Evolutionary conservation across 2,329 filamentous ascomycete species (phyloP), one percentile per base, ranked within the genome.

Genomic region (Talaromyces sp.): DNA sequence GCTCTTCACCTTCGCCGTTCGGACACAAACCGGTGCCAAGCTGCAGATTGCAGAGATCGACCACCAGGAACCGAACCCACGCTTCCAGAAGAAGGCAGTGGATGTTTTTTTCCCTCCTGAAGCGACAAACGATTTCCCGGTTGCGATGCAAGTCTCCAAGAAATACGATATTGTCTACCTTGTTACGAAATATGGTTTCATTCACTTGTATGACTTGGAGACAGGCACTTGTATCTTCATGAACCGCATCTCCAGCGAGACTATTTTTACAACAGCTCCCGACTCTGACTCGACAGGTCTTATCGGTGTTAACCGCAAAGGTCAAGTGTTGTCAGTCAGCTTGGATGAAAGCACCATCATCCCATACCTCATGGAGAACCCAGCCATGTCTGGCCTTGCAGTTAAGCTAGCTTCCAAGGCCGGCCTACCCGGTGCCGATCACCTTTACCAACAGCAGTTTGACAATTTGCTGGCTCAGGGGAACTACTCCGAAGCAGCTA

Each of bases 181-280:
- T 73, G 92, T 99, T 68, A 99, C 95, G 65, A 99, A 99, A 80
- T 99, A 97, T 74, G 95, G 95, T 62, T 99, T 98, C 81, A 98
- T 99, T 73, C 95, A 99, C 80, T 87, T 99, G 27, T 98, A 99
- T 81, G 96, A 99, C 75, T 87, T 99, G 65, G 96, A 99, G 83
- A 95, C 91, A 8, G 96, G 92, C 66, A 91, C 90, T 13, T 96
- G 92, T 77, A 95, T 99, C 76, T 99, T 97, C 86, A 96, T 99
- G 93, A 99, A 99, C 85, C 90, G 96, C 72, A 99, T 99, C 74
- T 99, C 95, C 39, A 97, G 93, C 83, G 95, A 99, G 77, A 99
- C 95, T 31, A 98, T 99, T 77, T 99, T 99, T 82, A 96, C 94
- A 31, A 97, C 93, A 22, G 90, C 92, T 56, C 83, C 89, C 41